Conservation (phyloP, 2,329 filamentous ascomycete species). For the Pleoardoris graminearum region DNA sequence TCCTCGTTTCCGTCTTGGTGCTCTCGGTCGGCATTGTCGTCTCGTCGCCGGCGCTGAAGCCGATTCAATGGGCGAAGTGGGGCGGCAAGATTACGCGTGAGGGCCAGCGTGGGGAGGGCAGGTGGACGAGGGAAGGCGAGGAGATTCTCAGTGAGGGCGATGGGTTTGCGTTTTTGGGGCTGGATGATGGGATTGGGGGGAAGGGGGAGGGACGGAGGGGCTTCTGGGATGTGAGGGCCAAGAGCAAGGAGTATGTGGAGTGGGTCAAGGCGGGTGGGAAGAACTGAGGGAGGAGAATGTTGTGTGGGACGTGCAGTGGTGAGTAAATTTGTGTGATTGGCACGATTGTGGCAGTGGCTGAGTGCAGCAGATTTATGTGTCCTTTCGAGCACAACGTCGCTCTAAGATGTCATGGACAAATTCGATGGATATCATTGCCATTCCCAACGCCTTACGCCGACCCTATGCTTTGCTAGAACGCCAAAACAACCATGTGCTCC, state of each 20-base stretch:
- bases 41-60: slow-evolving; percentile 75
- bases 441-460: slow-evolving; percentile 1
- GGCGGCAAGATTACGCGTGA: slow-evolving; percentile 82
- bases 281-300: not conserved
- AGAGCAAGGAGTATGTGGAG: slow-evolving; percentile 85
- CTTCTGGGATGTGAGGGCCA: slow-evolving; percentile 85
- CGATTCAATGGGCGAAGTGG: slow-evolving; percentile 82
- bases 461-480: slow-evolving; percentile 1
- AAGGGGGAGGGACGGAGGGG: slow-evolving; percentile 71
- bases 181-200: slow-evolving; percentile 60
- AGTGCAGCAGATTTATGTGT: not conserved
- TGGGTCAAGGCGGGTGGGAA: slow-evolving; percentile 52
- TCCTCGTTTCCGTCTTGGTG: slow-evolving; percentile 76
- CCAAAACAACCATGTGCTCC: not conserved
- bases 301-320: not conserved
- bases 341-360: not conserved
- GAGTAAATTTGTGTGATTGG: not conserved
- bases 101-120: slow-evolving; percentile 63
- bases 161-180: slow-evolving; percentile 69
- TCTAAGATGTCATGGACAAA: not conserved
- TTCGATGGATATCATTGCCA: not conserved
- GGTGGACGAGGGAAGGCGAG: slow-evolving; percentile 65
- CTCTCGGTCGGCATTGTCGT: slow-evolving; percentile 82
- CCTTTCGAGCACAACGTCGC: not conserved
- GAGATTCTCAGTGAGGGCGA: slow-evolving; percentile 69